These are phyloP conservation scores for Eimeria praecox DNA, from an alignment of 169 alveolate genomes.

Conservation along the genomic window DNA sequence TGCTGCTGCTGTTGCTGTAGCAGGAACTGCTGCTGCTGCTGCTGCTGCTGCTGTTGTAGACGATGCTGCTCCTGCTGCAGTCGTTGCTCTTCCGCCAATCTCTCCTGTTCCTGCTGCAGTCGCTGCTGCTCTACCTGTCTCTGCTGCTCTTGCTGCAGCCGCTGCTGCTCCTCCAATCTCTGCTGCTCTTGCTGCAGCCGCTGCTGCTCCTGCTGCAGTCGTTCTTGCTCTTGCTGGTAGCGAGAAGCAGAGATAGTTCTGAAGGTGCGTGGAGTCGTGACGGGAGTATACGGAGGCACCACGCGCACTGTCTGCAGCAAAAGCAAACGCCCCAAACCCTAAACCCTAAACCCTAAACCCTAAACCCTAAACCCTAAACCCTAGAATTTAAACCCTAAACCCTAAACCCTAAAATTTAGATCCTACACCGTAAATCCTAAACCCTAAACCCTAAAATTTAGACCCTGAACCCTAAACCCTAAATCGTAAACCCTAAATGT, in stretches of 20 bases:
- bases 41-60: not conserved
- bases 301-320: constrained; percentile 15
- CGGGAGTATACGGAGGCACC: not conserved
- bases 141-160: constrained; percentile 6
- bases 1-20: not conserved
- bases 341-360: constrained; percentile 43
- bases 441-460: not conserved
- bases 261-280: not conserved
- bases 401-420: not conserved
- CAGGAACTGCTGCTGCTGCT: not conserved
- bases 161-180: constrained; percentile 13
- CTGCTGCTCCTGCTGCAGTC: not conserved
- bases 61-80: constrained; percentile 2
- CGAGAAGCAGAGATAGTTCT: not conserved
- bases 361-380: constrained; percentile 21
- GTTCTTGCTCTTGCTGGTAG: not conserved
- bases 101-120: not conserved
- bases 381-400: not conserved
- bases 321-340: not conserved
- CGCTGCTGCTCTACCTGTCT: constrained; percentile 1
- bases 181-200: not conserved
- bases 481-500: constrained; percentile 13
- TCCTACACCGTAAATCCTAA: not conserved
- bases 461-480: constrained; percentile 37
- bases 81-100: not conserved